phyloP scores from a whole-genome alignment of 2,329 filamentous ascomycete species.

The Ramularia endophylla region DNA sequence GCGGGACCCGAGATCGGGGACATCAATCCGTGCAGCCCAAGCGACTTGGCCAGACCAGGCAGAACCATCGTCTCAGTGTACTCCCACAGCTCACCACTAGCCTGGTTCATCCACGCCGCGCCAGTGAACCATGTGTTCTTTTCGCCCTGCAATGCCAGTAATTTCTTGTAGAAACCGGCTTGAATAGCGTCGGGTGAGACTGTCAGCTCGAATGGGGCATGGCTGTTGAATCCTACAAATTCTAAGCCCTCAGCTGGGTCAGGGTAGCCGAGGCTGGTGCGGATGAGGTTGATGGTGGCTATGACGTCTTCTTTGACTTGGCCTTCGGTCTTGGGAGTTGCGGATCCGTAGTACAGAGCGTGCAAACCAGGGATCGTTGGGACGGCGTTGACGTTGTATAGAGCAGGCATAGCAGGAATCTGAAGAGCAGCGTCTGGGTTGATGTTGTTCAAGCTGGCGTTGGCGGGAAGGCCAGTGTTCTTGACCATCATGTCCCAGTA shows the following conservation, averaged over 20 bases:
- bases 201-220: slow-evolving; percentile 25
- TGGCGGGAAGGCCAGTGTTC: slow-evolving; percentile 16
- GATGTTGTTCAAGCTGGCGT: slow-evolving; percentile 16
- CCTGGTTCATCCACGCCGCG: slow-evolving; percentile 28
- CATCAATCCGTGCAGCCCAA: not conserved
- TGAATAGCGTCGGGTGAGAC: slow-evolving; percentile 20
- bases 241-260: slow-evolving; percentile 4
- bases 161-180: slow-evolving; percentile 23
- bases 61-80: slow-evolving; percentile 22
- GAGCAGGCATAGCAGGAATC: slow-evolving; percentile 16
- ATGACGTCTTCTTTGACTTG: slow-evolving; percentile 14
- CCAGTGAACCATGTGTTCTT: slow-evolving; percentile 26
- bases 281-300: slow-evolving; percentile 2
- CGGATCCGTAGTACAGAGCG: slow-evolving; percentile 12
- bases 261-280: slow-evolving; percentile 1
- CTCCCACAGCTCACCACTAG: slow-evolving; percentile 28
- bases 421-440: slow-evolving; percentile 9
- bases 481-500: slow-evolving; percentile 19
- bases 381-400: slow-evolving; percentile 8
- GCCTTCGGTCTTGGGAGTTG: slow-evolving; percentile 7
- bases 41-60: slow-evolving; percentile 5
- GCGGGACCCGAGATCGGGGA: too few species aligned
- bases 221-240: slow-evolving; percentile 21
- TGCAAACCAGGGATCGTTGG: slow-evolving; percentile 7
- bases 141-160: slow-evolving; percentile 24